Base-by-base conservation (phyloP, 2,329 filamentous ascomycete species). In the Pseudogymnoascus sp. region DNA sequence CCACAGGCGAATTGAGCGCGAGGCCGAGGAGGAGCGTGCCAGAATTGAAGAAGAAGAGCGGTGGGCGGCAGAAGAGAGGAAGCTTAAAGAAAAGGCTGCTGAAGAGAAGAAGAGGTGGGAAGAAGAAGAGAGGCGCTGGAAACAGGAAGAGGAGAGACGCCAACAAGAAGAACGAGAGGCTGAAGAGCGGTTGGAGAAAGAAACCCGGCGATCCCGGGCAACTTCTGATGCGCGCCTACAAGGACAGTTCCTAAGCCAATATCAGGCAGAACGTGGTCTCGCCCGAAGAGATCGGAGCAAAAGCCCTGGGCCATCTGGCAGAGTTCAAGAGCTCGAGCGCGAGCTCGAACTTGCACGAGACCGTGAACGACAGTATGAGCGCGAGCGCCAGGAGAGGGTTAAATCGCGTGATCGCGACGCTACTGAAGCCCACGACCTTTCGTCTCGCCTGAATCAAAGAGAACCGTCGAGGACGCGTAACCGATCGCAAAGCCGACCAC, bases 221-320 rank as follows among this genome's bases (percentile, higher is more conserved):
- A 78, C 77, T 65, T 87, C 83, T 69, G 87, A 92, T 68, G 80
- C 81, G 37, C 84, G 87, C 65, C 79, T 96, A 21, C 87, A 87
- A 64, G 92, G 92, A 2, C 92, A 96, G 71, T 92, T 87, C 68
- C 81, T 96, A 59, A 93, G 89, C 70, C 89, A 96, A 71, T 96
- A 96, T 72, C 88, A 90, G 72, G 85, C 87, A 18, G 87, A 90
- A 67, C 85, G 89, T 71, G 73, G 79, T 64, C 70, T 74, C 61
- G 67, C 69, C 62, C 72, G 70, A 68, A 69, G 68, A 72, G 75
- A 63, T 71, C 71, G 69, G 65, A 75, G 70, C 18, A 74, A 71
- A 27, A 74, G 74, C 42, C 72, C 71, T 55, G 74, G 73, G 15
- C 77, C 79, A 61, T 84, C 80, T 65, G 82, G 80, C 65, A 85